Conservation (phyloP, 1,284 basidiomycete species). For the Mycena sp. region DNA sequence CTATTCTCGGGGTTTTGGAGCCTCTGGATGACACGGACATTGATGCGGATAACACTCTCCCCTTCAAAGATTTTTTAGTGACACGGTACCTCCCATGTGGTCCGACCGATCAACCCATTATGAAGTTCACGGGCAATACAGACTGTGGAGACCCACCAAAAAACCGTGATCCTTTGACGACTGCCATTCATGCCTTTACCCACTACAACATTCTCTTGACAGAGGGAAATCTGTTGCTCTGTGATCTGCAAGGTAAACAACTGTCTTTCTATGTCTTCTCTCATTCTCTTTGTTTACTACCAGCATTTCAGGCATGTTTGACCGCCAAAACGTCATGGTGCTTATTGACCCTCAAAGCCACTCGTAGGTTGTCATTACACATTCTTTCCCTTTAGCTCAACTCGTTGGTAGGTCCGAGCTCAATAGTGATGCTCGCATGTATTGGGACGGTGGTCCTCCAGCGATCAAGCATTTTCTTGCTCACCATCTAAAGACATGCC, state of each 20-base stretch:
- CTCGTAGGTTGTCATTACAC: conserved; percentile 5
- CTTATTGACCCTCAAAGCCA: conserved; percentile 18
- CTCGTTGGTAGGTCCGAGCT: not conserved
- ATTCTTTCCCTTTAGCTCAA: not conserved
- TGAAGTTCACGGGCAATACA: conserved; percentile 18
- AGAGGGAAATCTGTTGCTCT: not conserved
- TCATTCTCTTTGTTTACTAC: too few relatives aligned
- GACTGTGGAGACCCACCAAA: conserved; percentile 10
- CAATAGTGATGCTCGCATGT: not conserved
- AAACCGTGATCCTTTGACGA: not conserved
- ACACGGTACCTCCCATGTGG: conserved; percentile 16
- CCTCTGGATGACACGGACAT: not conserved
- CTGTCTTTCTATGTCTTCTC: too few relatives aligned
- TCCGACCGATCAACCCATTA: not conserved
- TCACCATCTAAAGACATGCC: not conserved
- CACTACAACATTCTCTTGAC: conserved; percentile 1
- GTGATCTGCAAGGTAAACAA: conserved; percentile 27
- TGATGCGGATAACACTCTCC: not conserved
- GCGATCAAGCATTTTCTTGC: not conserved
- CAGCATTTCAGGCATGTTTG: conserved; percentile 3
- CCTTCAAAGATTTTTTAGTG: conserved; percentile 2
- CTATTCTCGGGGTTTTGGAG: conserved; percentile 7
- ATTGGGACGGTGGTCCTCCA: not conserved
- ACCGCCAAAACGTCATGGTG: conserved; percentile 10
- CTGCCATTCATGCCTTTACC: conserved; percentile 15